A percentile compares a stretch with the other conserved stretches of the same genome.
Conservation (phyloP, 495 filamentous ascomycete genomes). For the Diplogelasinospora grovesii region DNA sequence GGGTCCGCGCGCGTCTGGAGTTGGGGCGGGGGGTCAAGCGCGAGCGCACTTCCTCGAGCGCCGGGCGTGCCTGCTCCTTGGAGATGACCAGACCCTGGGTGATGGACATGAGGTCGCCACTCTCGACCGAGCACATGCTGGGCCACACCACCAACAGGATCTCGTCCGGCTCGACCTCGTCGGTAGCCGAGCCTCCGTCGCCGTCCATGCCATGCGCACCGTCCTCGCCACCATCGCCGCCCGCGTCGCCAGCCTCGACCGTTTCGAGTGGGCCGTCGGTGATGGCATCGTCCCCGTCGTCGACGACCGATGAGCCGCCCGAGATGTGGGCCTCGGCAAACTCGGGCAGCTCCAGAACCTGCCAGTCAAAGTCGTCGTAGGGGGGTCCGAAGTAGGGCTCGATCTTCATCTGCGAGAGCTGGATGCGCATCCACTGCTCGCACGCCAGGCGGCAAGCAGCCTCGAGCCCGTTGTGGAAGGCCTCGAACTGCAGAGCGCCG, state of each 20-base stretch:
- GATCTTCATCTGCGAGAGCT: constrained; percentile 28
- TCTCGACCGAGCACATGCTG: constrained; percentile 32
- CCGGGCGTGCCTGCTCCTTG: constrained; percentile 31
- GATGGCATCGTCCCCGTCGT: constrained; percentile 3
- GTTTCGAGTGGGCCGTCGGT: constrained; percentile 18
- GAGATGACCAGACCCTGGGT: constrained; percentile 31
- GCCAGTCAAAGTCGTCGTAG: constrained; percentile 36
- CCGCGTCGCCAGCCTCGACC: constrained; percentile 7
- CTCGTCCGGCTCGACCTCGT: constrained; percentile 29
- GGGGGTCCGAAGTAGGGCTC: constrained; percentile 34
- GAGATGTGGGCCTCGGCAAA: constrained; percentile 14
- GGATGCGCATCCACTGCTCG: constrained; percentile 32
- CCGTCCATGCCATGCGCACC: constrained; percentile 2
- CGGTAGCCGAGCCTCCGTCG: constrained; percentile 1
- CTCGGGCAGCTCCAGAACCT: constrained; percentile 30
- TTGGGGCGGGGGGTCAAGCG: constrained; percentile 17
- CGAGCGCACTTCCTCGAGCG: constrained; percentile 24
- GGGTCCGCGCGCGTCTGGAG: constrained; percentile 22
- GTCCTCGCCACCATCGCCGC: background rate
- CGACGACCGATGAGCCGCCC: background rate
- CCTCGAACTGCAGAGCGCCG: constrained; percentile 26
- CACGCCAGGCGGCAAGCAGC: constrained; percentile 25
- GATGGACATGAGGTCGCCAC: constrained; percentile 28
- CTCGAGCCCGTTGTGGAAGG: constrained; percentile 28
- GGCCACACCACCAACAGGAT: constrained; percentile 33